Evolutionary conservation across 176 grass and related monocot genomes (phyloP), one percentile per base, ranked within the genome.

Genomic region (Hordeum marinum): DNA sequence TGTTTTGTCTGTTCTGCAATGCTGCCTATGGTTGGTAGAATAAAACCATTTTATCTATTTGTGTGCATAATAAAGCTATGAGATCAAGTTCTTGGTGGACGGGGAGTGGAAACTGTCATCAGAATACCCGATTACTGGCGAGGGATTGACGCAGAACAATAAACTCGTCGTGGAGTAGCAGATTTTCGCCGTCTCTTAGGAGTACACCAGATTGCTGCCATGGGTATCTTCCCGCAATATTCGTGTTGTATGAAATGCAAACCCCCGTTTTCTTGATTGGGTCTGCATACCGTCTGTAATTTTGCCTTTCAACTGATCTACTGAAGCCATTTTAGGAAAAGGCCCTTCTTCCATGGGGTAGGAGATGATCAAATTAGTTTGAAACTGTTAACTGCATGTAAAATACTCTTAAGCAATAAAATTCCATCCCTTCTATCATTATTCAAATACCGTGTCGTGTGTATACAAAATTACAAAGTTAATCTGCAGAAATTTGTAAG

Each of bases 71-170:
- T 87, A 13, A 89, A 98, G 96, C 85, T 96, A 98, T 62, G 96
- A 98, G 81, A 94, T 98, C 85, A 98, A 98, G 81, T 94, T 96
- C 84, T 86, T 98, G 93, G 96, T 92, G 34, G 90, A 96, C 25
- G 93, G 89, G 34, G 93, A 98, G 64, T 98, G 96, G 96, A 89
- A 86, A 34, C 61, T 98, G 50, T 98, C 96, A 39, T 80, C 88
- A 0, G 91, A 96, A 79, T 90, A 92, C 68, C 96, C 91, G 7
- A 88, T 89, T 4, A 58, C 75, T 39, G 93, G 93, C 18, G 91
- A 96, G 37, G 96, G 91, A 14, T 58, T 84, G 68, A 89, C 40
- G 45, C 57, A 90, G 82, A 98, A 98, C 85, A 98, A 98, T 74
- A 77, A 94, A 35, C 72, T 98, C 3, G 13, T 85, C 2, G 90